A percentile compares a stretch with the other conserved stretches of the same genome.
Evolutionary conservation across 305 asterid species (phyloP).

Genomic region (Petunia hybrid): DNA sequence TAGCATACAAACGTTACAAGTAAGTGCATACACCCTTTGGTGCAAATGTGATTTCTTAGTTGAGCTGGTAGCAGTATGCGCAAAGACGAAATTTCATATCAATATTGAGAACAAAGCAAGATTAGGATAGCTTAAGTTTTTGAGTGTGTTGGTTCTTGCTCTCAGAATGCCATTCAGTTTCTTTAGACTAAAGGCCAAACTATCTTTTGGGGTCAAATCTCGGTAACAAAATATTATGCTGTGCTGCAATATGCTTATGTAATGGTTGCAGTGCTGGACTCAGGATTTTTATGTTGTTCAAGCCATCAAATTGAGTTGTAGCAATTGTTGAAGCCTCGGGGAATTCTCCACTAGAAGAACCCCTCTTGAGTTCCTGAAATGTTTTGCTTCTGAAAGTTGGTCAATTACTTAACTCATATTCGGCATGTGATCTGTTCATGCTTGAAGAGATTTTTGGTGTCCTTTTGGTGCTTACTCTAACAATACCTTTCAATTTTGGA

Average conservation of each 20-base stretch:
- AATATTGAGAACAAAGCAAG: constrained; percentile 12
- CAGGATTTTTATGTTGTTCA: neutral
- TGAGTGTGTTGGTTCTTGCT: neutral
- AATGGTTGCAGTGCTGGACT: neutral
- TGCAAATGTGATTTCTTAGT: constrained; percentile 1
- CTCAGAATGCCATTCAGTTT: neutral
- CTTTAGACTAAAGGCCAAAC: neutral
- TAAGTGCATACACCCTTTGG: constrained; percentile 44
- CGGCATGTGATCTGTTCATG: neutral
- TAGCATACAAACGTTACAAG: constrained; percentile 94
- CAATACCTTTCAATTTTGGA: neutral
- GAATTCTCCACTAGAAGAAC: neutral
- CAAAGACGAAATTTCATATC: neutral
- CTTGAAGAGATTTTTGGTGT: neutral
- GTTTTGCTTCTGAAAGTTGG: neutral
- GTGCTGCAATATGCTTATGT: neutral
- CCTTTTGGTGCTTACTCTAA: neutral
- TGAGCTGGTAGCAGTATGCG: neutral
- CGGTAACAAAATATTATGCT: neutral
- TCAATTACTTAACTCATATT: neutral
- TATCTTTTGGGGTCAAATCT: neutral
- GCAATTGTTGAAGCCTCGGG: neutral
- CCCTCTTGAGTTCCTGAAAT: neutral
- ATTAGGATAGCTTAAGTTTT: neutral
- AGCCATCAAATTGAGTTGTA: neutral